These are phyloP conservation scores for Magnusiomyces tetraspermus DNA, from an alignment of 1,139 yeast species.

Conservation along the genomic window DNA sequence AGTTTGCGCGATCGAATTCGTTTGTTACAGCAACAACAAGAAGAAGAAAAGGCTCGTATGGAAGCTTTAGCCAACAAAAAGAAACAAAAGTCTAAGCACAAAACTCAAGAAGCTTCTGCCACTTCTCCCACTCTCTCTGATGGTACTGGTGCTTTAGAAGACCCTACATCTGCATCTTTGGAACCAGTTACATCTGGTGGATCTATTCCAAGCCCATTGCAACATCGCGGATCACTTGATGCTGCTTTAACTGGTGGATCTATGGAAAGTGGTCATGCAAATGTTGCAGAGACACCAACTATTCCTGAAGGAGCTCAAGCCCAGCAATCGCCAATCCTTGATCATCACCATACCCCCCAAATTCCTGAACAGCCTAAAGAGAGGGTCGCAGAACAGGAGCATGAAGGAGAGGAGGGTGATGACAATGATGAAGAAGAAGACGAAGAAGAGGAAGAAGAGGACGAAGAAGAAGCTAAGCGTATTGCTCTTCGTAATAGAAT, in stretches of 20 bases:
- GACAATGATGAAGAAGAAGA: conserved; percentile 35
- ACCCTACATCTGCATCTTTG: neutral
- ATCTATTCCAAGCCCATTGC: neutral
- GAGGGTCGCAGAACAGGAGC: conserved; percentile 24
- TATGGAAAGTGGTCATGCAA: no score
- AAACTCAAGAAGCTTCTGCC: conserved; percentile 1
- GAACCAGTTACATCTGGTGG: neutral
- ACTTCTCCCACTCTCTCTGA: no score
- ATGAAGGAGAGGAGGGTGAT: conserved; percentile 21
- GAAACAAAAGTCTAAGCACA: conserved; percentile 37
- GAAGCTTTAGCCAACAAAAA: conserved; percentile 55
- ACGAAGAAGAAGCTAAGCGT: conserved; percentile 72
- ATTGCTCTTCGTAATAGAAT: conserved; percentile 79
- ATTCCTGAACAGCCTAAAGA: conserved; percentile 14
- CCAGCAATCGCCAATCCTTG: no score
- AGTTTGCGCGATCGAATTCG: conserved; percentile 83
- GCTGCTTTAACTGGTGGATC: conserved; percentile 5
- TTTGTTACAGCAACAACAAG: conserved; percentile 69
- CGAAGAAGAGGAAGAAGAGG: conserved; percentile 44
- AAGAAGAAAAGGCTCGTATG: conserved; percentile 68
- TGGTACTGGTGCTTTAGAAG: neutral
- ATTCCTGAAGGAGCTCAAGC: no score
- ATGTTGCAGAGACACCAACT: no score
- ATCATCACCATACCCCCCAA: no score
- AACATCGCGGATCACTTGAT: neutral